A percentile compares a stretch with the other conserved stretches of the same genome.
Evolutionary conservation across 352 stramenopile genomes (phyloP).

Genomic region (Thalassiosira oceanica): DNA sequence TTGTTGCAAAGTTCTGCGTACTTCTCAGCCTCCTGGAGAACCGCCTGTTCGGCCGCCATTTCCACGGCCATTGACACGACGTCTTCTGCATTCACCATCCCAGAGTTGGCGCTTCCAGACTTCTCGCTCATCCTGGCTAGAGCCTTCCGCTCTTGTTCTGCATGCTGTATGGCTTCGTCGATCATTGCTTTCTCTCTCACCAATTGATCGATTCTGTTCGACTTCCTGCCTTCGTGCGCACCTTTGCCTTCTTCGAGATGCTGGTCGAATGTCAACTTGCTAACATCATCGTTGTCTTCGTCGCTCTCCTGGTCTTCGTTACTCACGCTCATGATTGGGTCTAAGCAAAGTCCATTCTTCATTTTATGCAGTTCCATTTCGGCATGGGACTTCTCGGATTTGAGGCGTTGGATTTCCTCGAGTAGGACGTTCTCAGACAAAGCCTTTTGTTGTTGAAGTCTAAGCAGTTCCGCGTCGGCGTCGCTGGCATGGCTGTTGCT

Average conservation of each 20-base stretch:
- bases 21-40: background rate
- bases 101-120: too few species aligned
- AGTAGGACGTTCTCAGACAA: constrained; percentile 4
- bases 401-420: constrained; percentile 21
- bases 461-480: background rate
- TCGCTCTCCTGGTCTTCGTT: background rate
- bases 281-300: background rate
- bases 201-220: constrained; percentile 5
- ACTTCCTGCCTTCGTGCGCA: too few species aligned
- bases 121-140: background rate
- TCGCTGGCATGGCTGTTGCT: background rate
- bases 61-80: background rate
- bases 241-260: too few species aligned
- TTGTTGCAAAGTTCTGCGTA: constrained; percentile 16
- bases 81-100: background rate
- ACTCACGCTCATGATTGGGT: constrained; percentile 7
- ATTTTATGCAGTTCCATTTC: too few species aligned
- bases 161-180: constrained; percentile 10
- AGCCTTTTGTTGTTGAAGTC: constrained; percentile 5
- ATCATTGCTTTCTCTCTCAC: constrained; percentile 15
- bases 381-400: constrained; percentile 7
- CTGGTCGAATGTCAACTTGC: too few species aligned
- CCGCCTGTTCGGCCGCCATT: background rate
- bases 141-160: background rate
- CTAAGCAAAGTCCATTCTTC: too few species aligned